Evolutionary conservation across 371 early-diverging fungal species (phyloP), one percentile per base, ranked within the genome.

Genomic region (Cokeromyces recurvatus): DNA sequence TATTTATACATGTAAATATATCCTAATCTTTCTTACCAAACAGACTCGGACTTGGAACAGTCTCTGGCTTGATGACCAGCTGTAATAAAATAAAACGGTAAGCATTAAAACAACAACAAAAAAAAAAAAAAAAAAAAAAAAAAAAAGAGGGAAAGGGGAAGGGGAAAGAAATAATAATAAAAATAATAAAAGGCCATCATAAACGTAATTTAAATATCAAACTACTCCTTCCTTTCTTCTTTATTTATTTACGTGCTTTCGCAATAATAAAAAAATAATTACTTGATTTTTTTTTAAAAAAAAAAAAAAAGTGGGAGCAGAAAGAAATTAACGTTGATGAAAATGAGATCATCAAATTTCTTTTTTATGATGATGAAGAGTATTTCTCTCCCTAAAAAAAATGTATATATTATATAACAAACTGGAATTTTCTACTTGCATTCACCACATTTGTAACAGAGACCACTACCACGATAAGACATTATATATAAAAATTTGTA

Each of bases 11-110:
- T 5, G 11, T 29, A 11, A 5, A 5, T 29, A 29, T 11, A 8
- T 11, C 29, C 29, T 8, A 5, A 29, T 29, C 25, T 27, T 36
- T 12, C 75, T 74, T 70, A 80, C 81, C 81, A 81, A 53, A 78
- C 75, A 44, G 76, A 70, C 38, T 69, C 74, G 48, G 77, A 43
- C 48, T 70, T 66, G 46, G 56, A 43, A 64, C 84, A 84, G 35
- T 81, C 81, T 53, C 67, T 71, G 32, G 84, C 81, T 67, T 78
- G 78, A 51, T 84, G 84, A 57, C 80, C 84, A 54, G 65, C 83
- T 83, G 59, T 62, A 48, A 12, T 48, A 35, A 43, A 25, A 37
- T 32, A 46, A 53, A 36, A 52, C 6, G 20, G 38, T 53, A 38
- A 51, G 50, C 24, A 57, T 24, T 22, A 51, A 51, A 49, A 36